Evolutionary conservation across 768 basidiomycete species (phyloP).

Genomic region (Boletus subparvulus): DNA sequence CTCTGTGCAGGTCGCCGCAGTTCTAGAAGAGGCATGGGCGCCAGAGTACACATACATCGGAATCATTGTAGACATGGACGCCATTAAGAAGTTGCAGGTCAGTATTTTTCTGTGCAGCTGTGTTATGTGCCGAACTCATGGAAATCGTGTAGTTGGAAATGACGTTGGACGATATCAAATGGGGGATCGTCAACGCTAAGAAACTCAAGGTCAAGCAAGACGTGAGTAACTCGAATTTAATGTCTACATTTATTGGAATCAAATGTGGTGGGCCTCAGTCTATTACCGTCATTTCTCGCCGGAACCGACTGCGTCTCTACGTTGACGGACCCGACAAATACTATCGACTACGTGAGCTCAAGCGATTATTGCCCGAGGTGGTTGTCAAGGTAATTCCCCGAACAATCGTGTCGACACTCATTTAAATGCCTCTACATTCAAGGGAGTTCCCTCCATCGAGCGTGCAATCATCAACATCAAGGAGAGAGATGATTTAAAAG

Average conservation of each 20-base stretch:
- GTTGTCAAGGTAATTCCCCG: constrained; percentile 74
- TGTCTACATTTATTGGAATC: not conserved
- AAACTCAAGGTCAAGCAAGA: constrained; percentile 93
- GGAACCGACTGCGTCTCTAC: constrained; percentile 75
- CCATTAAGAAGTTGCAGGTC: constrained; percentile 87
- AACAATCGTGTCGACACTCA: not conserved
- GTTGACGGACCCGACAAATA: constrained; percentile 77
- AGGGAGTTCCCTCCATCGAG: constrained; percentile 86
- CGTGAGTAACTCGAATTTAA: constrained; percentile 36
- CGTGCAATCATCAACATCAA: constrained; percentile 97
- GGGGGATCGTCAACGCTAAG: constrained; percentile 81
- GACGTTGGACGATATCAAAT: constrained; percentile 88
- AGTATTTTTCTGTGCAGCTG: not conserved
- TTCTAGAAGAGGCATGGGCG: constrained; percentile 96
- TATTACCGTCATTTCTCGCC: constrained; percentile 73
- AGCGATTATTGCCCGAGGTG: constrained; percentile 78
- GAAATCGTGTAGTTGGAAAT: constrained; percentile 69
- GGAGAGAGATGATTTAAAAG: constrained; percentile 75
- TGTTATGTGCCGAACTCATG: not conserved
- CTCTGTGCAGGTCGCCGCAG: constrained; percentile 69
- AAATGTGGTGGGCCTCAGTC: constrained; percentile 43
- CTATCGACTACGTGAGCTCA: constrained; percentile 81
- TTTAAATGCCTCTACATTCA: constrained; percentile 1
- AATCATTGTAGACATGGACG: constrained; percentile 85
- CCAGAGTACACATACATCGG: constrained; percentile 91